Percentiles rank a stretch among this genome's conserved stretches.
phyloP scores from a whole-genome alignment of 2,329 filamentous ascomycete species.

The Alternaria hordeiaustralica region DNA sequence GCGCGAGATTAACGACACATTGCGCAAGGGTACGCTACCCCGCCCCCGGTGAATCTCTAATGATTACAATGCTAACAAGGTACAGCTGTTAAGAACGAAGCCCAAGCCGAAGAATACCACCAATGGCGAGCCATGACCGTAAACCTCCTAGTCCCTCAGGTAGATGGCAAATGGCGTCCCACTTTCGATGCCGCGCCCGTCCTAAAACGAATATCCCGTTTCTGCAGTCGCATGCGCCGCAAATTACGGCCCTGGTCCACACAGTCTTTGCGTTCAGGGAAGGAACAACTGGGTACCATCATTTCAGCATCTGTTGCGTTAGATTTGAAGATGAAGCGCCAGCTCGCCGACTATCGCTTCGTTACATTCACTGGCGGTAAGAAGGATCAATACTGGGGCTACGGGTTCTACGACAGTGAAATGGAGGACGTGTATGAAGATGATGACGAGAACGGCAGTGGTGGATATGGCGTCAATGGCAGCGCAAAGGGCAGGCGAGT shows the following conservation, averaged over 20 bases:
- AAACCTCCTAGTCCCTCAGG: constrained; percentile 45
- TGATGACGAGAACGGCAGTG: constrained; percentile 21
- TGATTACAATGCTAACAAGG: constrained; percentile 11
- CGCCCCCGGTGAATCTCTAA: no score
- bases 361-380: constrained; percentile 46
- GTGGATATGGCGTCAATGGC: constrained; percentile 16
- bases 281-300: constrained; percentile 43
- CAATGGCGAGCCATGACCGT: constrained; percentile 46
- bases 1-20: constrained; percentile 44
- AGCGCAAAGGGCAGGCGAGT: constrained; percentile 32
- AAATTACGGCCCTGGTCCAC: constrained; percentile 44
- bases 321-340: constrained; percentile 47
- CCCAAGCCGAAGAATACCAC: constrained; percentile 46
- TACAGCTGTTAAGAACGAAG: constrained; percentile 47
- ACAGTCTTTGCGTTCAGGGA: constrained; percentile 35
- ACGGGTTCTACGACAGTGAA: constrained; percentile 45
- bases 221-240: constrained; percentile 38
- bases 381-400: constrained; percentile 43
- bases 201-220: constrained; percentile 42
- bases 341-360: constrained; percentile 47
- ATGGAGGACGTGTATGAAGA: constrained; percentile 48
- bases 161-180: constrained; percentile 46
- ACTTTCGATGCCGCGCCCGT: constrained; percentile 45
- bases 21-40: constrained; percentile 40
- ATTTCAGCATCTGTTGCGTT: constrained; percentile 46